A percentile compares a stretch with the other conserved stretches of the same genome.
These are phyloP conservation scores for Boletus rubescentipes DNA, from an alignment of 768 basidiomycete species.

Conservation along the genomic window DNA sequence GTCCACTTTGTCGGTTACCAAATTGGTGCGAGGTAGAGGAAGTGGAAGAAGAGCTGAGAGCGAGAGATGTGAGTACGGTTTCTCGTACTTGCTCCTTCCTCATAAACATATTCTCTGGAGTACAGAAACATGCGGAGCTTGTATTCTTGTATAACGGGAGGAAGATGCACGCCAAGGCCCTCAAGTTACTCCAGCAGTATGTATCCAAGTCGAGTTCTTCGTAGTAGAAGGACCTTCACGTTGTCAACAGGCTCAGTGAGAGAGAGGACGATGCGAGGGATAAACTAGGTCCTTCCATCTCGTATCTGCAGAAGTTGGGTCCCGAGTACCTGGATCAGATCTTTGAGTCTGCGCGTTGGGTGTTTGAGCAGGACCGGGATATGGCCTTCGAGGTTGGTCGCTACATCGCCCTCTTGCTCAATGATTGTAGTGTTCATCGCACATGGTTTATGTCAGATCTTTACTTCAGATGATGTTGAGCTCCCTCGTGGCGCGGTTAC, in stretches of 20 bases:
- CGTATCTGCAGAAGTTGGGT: slow-evolving; percentile 89
- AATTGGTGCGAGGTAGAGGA: slow-evolving; percentile 98
- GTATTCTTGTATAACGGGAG: slow-evolving; percentile 91
- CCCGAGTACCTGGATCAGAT: slow-evolving; percentile 79
- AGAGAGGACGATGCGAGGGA: slow-evolving; percentile 76
- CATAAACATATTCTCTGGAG: background rate
- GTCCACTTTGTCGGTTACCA: slow-evolving; percentile 82
- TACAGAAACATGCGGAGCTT: slow-evolving; percentile 87
- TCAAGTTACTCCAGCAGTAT: slow-evolving; percentile 82
- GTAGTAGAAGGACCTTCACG: background rate
- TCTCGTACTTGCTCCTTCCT: background rate
- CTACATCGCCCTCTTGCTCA: background rate
- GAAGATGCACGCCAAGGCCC: slow-evolving; percentile 90
- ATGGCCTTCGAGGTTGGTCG: slow-evolving; percentile 73
- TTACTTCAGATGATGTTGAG: slow-evolving; percentile 92
- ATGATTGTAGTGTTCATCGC: background rate
- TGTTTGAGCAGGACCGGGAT: slow-evolving; percentile 69
- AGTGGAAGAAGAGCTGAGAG: slow-evolving; percentile 83
- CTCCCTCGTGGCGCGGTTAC: slow-evolving; percentile 77
- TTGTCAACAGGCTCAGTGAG: slow-evolving; percentile 63
- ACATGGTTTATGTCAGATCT: slow-evolving; percentile 57
- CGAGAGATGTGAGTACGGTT: slow-evolving; percentile 59
- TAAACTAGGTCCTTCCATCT: slow-evolving; percentile 79
- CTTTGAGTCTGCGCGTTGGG: slow-evolving; percentile 81
- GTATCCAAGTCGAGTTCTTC: slow-evolving; percentile 25